Conservation (phyloP, 495 filamentous ascomycete species). For the Aspergillus baeticus region DNA sequence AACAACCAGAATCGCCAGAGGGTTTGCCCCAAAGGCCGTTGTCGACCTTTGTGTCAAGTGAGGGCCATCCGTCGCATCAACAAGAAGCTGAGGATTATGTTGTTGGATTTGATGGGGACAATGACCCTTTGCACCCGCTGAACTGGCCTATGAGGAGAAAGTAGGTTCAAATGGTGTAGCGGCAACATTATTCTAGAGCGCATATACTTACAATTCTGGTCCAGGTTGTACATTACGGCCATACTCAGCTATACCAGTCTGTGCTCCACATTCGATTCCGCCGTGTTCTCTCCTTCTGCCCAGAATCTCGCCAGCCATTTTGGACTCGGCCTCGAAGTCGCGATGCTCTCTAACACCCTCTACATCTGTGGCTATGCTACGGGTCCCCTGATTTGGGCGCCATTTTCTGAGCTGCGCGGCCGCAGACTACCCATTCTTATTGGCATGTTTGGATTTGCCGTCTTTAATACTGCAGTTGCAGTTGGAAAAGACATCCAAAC, state of each 20-base stretch:
- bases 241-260: conserved; percentile 40
- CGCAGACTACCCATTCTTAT: neutral
- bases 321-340: conserved; percentile 1
- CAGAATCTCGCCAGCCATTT: neutral
- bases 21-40: no score
- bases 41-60: no score
- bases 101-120: conserved; percentile 73
- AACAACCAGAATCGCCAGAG: no score
- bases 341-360: neutral
- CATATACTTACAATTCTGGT: no score
- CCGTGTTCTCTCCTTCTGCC: conserved; percentile 25
- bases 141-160: conserved; percentile 79
- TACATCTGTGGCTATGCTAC: conserved; percentile 4
- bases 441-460: neutral
- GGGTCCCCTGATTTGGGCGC: conserved; percentile 4
- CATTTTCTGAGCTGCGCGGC: neutral
- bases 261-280: conserved; percentile 39
- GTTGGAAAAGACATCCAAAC: conserved; percentile 49
- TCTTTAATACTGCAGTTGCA: conserved; percentile 51
- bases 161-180: conserved; percentile 38
- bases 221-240: conserved; percentile 17
- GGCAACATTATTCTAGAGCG: no score
- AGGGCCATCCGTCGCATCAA: conserved; percentile 69
- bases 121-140: conserved; percentile 75
- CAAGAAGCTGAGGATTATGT: conserved; percentile 74